phyloP scores from a whole-genome alignment of 441 rosid species.

The Macaranga tanarius region DNA sequence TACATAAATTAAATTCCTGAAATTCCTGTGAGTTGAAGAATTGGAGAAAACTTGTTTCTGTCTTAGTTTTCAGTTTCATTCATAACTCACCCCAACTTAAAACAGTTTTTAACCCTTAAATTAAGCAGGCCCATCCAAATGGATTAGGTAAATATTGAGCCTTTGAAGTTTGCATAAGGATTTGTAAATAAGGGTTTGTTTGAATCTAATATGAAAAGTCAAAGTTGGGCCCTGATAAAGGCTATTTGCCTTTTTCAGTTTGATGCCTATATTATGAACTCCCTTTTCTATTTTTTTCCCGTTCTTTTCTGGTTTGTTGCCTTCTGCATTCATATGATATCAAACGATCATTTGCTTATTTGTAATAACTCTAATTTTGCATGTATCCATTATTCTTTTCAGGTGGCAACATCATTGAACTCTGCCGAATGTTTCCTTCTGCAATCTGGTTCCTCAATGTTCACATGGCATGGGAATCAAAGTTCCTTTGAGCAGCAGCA shows the following conservation, averaged over 20 bases:
- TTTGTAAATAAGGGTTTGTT: not conserved
- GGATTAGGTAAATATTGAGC: not conserved
- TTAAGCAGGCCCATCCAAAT: not conserved
- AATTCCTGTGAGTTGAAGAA: not conserved
- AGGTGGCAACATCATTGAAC: slow-evolving; percentile 91
- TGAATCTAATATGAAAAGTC: not conserved
- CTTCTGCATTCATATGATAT: not conserved
- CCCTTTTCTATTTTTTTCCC: not conserved
- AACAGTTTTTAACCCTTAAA: too few relatives aligned
- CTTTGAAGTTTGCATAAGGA: not conserved
- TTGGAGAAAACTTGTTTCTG: not conserved
- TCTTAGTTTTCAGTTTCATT: not conserved
- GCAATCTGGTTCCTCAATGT: slow-evolving; percentile 93
- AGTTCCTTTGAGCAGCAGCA: slow-evolving; percentile 92
- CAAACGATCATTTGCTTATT: not conserved
- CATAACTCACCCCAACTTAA: not conserved
- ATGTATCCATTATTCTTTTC: slow-evolving; percentile 15
- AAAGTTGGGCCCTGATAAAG: not conserved
- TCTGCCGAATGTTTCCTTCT: slow-evolving; percentile 87
- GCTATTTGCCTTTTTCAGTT: too few relatives aligned
- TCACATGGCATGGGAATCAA: slow-evolving; percentile 96
- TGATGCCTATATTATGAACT: not conserved
- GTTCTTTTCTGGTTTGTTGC: not conserved
- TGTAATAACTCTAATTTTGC: not conserved
- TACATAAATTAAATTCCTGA: not conserved